Evolutionary conservation across 495 filamentous ascomycete species (phyloP), one percentile per base, ranked within the genome.

Genomic region (Thozetella sp.): DNA sequence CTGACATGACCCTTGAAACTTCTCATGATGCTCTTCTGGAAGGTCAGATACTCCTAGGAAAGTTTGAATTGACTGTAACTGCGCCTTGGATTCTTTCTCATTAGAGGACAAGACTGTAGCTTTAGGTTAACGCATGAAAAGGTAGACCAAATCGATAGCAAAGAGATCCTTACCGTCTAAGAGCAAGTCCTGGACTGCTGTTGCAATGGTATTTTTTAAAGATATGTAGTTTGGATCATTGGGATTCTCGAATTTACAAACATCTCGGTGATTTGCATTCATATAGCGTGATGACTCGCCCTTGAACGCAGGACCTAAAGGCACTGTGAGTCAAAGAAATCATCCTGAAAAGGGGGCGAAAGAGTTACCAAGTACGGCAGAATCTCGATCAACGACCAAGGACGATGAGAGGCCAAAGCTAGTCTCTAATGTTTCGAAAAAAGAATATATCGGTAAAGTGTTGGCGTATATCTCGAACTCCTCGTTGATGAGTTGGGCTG

Each of bases 311-410:
- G 63, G 26, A 27, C 60, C 37, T 63, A 43, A 22, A 50, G 53
- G 34, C 62, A n/a, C n/a, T n/a, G n/a, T n/a, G n/a, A n/a, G n/a
- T n/a, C n/a, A n/a, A n/a, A n/a, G n/a, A n/a, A n/a, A n/a, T n/a
- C n/a, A n/a, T n/a, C n/a, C n/a, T n/a, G n/a, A n/a, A n/a, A n/a
- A n/a, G n/a, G n/a, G n/a, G n/a, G n/a, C n/a, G n/a, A n/a, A n/a
- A n/a, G n/a, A n/a, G n/a, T n/a, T 64, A 12, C 67, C 67, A 27
- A 69, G 59, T 2, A 54, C 60, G n/a, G 67, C 64, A 11, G 67
- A 69, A 26, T 61, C 19, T 37, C 57, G 62, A 9, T 69, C 64
- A 2, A 67, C 64, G 19, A 69, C 56, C 17, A 37, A 20, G 64
- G 54, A 19, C 55, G 48, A 43, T 50, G 58, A 24, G 54, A 37